Evolutionary conservation across 225 moss, liverwort and hornwort genomes (phyloP).

Genomic region (Sphagnum contortum): DNA sequence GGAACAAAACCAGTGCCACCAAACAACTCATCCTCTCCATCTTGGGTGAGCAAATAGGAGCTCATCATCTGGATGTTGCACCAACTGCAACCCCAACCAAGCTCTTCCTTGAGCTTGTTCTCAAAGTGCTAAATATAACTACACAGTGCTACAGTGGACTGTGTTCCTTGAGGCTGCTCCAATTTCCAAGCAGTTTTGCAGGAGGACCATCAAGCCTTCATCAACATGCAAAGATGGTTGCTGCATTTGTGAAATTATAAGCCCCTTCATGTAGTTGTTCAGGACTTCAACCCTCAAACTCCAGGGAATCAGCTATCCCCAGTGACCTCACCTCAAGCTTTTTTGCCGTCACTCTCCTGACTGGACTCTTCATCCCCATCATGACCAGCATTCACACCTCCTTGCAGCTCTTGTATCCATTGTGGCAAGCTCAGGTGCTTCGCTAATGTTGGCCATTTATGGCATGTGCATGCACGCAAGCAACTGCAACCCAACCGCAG

Average conservation of each 20-base stretch:
- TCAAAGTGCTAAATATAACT: conserved; percentile 56
- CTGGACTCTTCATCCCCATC: no score
- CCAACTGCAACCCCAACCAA: conserved; percentile 84
- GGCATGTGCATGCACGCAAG: no score
- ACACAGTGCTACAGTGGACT: conserved; percentile 7
- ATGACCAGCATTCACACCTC: no score
- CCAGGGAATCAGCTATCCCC: not conserved
- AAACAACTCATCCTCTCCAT: conserved; percentile 41
- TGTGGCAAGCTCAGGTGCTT: no score
- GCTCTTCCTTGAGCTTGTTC: conserved; percentile 42
- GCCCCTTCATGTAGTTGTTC: conserved; percentile 20
- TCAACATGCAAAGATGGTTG: conserved; percentile 13
- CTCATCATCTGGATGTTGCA: conserved; percentile 72
- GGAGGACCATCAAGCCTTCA: conserved; percentile 16
- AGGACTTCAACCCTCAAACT: not conserved
- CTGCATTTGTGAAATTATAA: conserved; percentile 45
- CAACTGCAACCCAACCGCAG: no score
- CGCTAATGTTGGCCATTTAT: no score
- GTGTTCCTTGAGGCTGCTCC: not conserved
- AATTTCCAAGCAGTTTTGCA: conserved; percentile 31
- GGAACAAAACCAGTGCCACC: conserved; percentile 65
- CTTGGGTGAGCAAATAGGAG: conserved; percentile 34
- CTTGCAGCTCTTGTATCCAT: no score
- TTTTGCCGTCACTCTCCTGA: conserved; percentile 1
- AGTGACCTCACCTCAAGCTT: not conserved